Evolutionary conservation across 1,284 basidiomycete species (phyloP), one percentile per base, ranked within the genome.

Genomic region (Fomes fomentarius): DNA sequence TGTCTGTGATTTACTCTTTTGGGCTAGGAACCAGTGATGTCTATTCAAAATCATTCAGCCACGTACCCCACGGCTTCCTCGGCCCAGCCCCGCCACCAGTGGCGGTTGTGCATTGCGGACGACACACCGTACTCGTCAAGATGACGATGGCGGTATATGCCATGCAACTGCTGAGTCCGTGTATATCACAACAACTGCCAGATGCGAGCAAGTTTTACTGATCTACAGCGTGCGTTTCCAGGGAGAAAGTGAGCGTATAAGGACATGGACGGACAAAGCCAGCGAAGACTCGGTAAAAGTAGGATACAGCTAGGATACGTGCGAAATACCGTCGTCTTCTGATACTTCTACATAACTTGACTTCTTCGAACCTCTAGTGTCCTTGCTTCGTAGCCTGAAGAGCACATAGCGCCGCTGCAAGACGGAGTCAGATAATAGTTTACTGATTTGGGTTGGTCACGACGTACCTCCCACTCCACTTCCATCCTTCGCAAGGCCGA

Each of bases 401-500:
- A 8, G 89, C 89, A 64, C 89, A 87, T 45, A 93, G 73, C 19
- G 91, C 91, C 66, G 91, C 90, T 92, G 35, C 40, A 8, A 19
- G 9, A 43, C 19, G 25, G 12, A n/a, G 28, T 30, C 14, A 35
- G 44, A 31, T 26, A n/a, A n/a, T n/a, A n/a, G n/a, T n/a, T n/a
- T n/a, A n/a, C n/a, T n/a, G n/a, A n/a, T n/a, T n/a, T n/a, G n/a
- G n/a, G n/a, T n/a, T n/a, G n/a, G n/a, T n/a, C 47, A 25, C 24
- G 8, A 69, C 89, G 73, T 72, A 95, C 93, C 94, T 67, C 96
- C 96, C 35, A 96, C 94, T 48, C 96, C 97, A 68, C 93, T 96
- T 22, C 97, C 96, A 68, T 99, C 97, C 74, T 97, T 98, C 4
- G 96, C 96, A 64, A 98, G 72, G 21, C 93, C 95, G 63, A 98